Evolutionary conservation across 345 rosid species (phyloP), one percentile per base, ranked within the genome.

Genomic region (Euphorbia pulcherrima): DNA sequence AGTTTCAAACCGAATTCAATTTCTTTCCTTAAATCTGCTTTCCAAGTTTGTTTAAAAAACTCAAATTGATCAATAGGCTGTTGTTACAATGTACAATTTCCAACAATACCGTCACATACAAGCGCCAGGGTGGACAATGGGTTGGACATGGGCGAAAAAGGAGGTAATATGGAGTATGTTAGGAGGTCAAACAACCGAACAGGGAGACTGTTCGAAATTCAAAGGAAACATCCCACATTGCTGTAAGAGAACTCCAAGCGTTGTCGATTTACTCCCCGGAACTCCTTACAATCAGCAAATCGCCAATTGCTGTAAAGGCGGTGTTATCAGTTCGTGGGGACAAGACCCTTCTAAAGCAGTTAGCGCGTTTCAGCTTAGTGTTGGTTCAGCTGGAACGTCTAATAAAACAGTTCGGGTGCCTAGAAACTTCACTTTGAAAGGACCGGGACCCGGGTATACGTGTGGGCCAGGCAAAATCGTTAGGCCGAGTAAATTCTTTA

Each of bases 391-490:
- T 60, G 98, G 98, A 69, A 90, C 91, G 35, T 81, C 81, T 26
- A 86, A 85, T 60, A 90, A 60, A 39, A 90, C 94, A 0, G 92
- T 90, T 54, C 79, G 83, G 68, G 68, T 90, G 39, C 97, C 98
- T 8, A 81, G 67, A 73, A 90, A 93, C 71, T 79, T 90, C 73
- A 93, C 92, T 53, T 72, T 93, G 57, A 75, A 75, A 64, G 86
- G 85, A 61, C 96, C 97, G 8, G 98, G 94, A 47, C 97, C 94
- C 8, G 98, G 98, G 60, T 93, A 90, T 62, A 83, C 96, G 8
- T 90, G 98, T 39, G 85, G 90, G 1, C 88, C 84, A 0, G 94
- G 85, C 1, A 83, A 84, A 74, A 54, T 71, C 7, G 96, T 90
- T 66, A 60, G 5, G 21, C 86, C 96, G 0, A 87, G 69, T 68